Base-by-base conservation (phyloP, 1,284 basidiomycete species). In the Ustilago hordei region DNA sequence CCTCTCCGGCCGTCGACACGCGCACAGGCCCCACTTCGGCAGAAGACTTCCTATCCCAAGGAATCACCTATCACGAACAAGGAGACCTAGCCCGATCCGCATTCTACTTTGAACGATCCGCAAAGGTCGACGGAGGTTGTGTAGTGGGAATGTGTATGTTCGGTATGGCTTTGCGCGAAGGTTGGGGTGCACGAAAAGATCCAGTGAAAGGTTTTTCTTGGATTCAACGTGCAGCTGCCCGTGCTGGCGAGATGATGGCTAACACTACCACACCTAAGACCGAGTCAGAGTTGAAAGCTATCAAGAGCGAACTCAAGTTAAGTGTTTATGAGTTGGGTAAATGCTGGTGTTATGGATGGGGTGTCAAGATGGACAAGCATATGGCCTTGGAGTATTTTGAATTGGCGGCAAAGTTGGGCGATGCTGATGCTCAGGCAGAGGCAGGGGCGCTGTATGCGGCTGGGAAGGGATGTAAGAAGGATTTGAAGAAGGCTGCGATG, bases 101-200 rank as follows among this genome's bases (percentile, higher is more conserved):
- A 0, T 86, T 87, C 53, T 93, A 89, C 85, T 95, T 96, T 85
- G 93, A 95, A 87, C 90, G 90, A 83, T 91, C 91, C 45, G 93
- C 94, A 12, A 92, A 89, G 60, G 87, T 91, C 62, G 87, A 89
- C 43, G 93, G 93, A 2, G 94, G 94, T 1, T 94, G 92, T 84
- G 92, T 92, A 2, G 91, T 93, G 2, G 94, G 94, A 13, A 95
- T 95, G 93, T 88, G 95, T 71, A 94, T 95, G 93, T 95, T 92
- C 89, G 94, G 94, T 1, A 88, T 95, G 56, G 89, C 93, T n/a
- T 87, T 95, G 76, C 88, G 94, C 57, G 93, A 95, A 86, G 94
- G 93, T 0, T 96, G 94, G 94, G 94, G 93, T 3, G 91, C 91
- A 71, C 86, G 89, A 79, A 92, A 92, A 88, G 87, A 71, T 79